Base-by-base conservation (phyloP, 805 yeast genomes). In the Lipomyces sp. region DNA sequence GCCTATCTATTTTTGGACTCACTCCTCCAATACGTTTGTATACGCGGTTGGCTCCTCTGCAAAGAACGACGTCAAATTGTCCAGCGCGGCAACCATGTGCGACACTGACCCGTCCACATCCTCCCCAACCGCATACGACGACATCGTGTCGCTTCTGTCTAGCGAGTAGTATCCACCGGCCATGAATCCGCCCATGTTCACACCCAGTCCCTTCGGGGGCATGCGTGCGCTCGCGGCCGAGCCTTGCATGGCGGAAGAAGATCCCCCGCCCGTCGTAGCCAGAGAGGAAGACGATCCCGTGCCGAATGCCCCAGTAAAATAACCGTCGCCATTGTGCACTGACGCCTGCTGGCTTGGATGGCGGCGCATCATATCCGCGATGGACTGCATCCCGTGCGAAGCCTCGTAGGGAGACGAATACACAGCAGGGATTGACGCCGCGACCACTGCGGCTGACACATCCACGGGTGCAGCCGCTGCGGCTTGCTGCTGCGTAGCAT, bases 61-160 rank as follows among this genome's bases (percentile, higher is more conserved):
- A 68, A 89, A 89, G 63, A 89, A 89, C 8, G 91, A 83, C 63
- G 89, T 96, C 59, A 89, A 74, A 59, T 87, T 89, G 62, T 89
- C 96, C 57, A 89, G 72, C 11, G 93, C 93, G 1, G 95, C 95
- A 83, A 95, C 84, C 86, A 89, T 87, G 63, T 88, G 84, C 62
- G 90, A 85, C 61, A 89, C 73, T 0, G 95, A 83, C 0, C 84
- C 86, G 50, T 83, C 88, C 32, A 76, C 80, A 47, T 80, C 67
- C n/a, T 67, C 65, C 14, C 74, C 72, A 13, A 47, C 22, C 0
- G 82, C 51, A 42, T 39, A 49, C 36, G 62, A 57, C 6, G 49
- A 76, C 0, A 69, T 72, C 14, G 75, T 65, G 53, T 82, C 84
- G 11, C 69, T 56, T 14, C 65, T 39, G 11, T 63, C 66, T 58